Evolutionary conservation across 495 filamentous ascomycete genomes (phyloP), one percentile per base, ranked within the genome.

Genomic region (Penicillium macrosclerotiorum): DNA sequence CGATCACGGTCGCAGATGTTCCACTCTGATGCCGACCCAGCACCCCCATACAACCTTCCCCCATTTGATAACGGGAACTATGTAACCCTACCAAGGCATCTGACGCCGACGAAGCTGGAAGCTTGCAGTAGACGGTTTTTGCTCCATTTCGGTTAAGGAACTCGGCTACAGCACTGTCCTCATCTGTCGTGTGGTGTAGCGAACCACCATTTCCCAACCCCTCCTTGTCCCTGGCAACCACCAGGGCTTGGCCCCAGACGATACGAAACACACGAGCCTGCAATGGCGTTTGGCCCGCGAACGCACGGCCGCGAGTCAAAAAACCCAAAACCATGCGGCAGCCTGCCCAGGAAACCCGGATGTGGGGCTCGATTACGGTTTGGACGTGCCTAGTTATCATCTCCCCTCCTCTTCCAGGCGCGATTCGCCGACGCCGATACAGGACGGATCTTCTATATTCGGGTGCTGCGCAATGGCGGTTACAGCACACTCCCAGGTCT

Each of bases 21-120:
- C 52, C 41, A 49, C 46, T 49, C 41, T 31, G 44, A 41, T 37
- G 20, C 23, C 23, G 22, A 19, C 8, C 23, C 8, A 29, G 39
- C 42, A 25, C 24, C 14, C 17, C 11, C 23, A 23, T 23, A 17
- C 43, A 23, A 17, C 32, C 19, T 42, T 48, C 38, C 50, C 18
- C 30, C 40, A 23, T 49, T 32, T 31, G 13, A 20, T 14, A 46
- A 34, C 50, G 44, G 51, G 47, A 52, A 49, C 59, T 60, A 62
- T 62, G 59, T 62, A 62, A 62, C 59, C 59, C 44, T 62, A 49
- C 52, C 14, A 22, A 23, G 43, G 27, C 44, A 54, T 54, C 32
- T 51, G 50, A 48, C 51, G 37, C 45, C 48, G 41, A n/a, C n/a
- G 30, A 14, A 14, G 22, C 36, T 18, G 30, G 38, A 26, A 29